Conservation (phyloP, 1,139 yeast species). For the Ogataea hybrid region DNA sequence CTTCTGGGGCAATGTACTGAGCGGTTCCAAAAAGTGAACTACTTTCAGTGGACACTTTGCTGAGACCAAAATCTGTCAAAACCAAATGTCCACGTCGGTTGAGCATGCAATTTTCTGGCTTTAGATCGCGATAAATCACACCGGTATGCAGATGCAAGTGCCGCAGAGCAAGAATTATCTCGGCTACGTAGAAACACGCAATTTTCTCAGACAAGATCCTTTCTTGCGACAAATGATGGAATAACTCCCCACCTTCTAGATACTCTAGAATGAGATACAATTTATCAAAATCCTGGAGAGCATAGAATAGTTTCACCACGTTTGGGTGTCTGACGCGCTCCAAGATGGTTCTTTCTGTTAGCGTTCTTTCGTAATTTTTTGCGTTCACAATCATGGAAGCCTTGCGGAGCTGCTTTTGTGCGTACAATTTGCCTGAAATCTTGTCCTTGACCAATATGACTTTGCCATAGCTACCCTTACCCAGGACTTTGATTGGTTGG, state of each 20-base stretch:
- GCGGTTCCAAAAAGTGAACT: constrained; percentile 90
- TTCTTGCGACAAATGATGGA: constrained; percentile 69
- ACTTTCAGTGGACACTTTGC: constrained; percentile 58
- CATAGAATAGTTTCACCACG: constrained; percentile 83
- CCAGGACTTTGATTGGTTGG: constrained; percentile 78
- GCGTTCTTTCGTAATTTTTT: constrained; percentile 56
- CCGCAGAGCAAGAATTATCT: constrained; percentile 76
- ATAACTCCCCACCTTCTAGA: constrained; percentile 88
- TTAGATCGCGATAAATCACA: constrained; percentile 86
- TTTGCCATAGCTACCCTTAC: constrained; percentile 90
- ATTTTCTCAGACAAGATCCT: constrained; percentile 65
- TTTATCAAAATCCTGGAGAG: constrained; percentile 85
- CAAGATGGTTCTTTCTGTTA: constrained; percentile 70
- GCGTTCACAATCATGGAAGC: constrained; percentile 65
- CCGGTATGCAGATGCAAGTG: constrained; percentile 76
- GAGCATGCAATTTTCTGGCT: constrained; percentile 90
- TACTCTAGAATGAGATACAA: constrained; percentile 89
- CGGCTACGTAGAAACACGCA: constrained; percentile 84
- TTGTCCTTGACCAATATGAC: constrained; percentile 78
- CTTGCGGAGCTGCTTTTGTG: constrained; percentile 86
- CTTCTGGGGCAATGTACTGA: constrained; percentile 97
- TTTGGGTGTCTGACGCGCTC: constrained; percentile 76
- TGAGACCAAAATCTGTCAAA: constrained; percentile 89
- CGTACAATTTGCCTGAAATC: constrained; percentile 70
- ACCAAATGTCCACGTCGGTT: constrained; percentile 80